These are phyloP conservation scores for Aspergillus tubingensis DNA, from an alignment of 2,329 filamentous ascomycete species.

Conservation along the genomic window DNA sequence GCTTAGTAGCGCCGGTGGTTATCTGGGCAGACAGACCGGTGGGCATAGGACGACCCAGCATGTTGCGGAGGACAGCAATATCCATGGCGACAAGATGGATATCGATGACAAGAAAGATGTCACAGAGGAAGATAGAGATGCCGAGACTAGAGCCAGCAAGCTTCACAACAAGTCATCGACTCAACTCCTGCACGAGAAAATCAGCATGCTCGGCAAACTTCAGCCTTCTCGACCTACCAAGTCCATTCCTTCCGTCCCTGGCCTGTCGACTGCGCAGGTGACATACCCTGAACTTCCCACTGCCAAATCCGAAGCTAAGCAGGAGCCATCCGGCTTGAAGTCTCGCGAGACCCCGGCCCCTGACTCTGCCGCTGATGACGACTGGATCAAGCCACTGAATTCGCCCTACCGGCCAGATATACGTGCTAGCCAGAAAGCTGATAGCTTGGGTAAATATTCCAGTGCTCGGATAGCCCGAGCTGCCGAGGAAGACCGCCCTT, in stretches of 20 bases:
- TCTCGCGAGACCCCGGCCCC: constrained; percentile 22
- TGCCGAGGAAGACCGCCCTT: constrained; percentile 13
- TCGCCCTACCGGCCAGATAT: constrained; percentile 53
- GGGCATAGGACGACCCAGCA: constrained; percentile 50
- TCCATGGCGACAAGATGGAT: constrained; percentile 50
- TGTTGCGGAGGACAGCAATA: constrained; percentile 45
- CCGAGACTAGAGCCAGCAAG: constrained; percentile 54
- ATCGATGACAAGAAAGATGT: constrained; percentile 59
- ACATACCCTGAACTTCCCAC: constrained; percentile 39
- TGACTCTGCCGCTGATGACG: constrained; percentile 52
- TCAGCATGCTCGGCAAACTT: constrained; percentile 69
- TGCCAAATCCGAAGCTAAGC: constrained; percentile 31
- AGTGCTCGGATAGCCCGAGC: constrained; percentile 28
- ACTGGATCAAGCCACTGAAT: constrained; percentile 60
- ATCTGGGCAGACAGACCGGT: constrained; percentile 71
- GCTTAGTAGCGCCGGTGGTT: constrained; percentile 52
- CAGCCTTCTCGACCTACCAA: constrained; percentile 49
- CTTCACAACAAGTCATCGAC: constrained; percentile 87
- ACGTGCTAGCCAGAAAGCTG: constrained; percentile 62
- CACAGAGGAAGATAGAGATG: constrained; percentile 50
- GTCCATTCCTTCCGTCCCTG: constrained; percentile 43
- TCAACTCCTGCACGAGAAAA: constrained; percentile 87
- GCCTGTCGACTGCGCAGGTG: constrained; percentile 34
- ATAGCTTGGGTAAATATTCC: constrained; percentile 58
- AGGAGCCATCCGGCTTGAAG: constrained; percentile 24